Percentiles rank a stretch among this genome's conserved stretches.
phyloP scores from a whole-genome alignment of 768 basidiomycete genomes.

The Ramaria rubella region DNA sequence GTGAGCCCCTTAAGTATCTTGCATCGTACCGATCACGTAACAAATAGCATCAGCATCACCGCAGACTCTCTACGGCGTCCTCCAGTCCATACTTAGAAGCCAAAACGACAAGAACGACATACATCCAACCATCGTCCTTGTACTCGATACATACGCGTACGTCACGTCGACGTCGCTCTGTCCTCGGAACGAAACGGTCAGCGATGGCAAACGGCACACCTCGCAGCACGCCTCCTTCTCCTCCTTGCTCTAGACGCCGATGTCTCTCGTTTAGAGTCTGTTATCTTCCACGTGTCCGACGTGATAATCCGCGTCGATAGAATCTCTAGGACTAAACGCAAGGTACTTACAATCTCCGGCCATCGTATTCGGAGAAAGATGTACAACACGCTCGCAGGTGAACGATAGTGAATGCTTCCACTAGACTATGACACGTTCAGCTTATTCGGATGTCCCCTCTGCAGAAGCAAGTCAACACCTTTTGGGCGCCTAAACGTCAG shows the following conservation, averaged over 20 bases:
- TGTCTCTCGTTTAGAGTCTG: background rate
- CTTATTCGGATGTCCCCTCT: conserved; percentile 62
- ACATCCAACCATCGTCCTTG: conserved; percentile 25
- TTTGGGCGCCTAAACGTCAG: too few relatives aligned
- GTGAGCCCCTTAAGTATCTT: conserved; percentile 43
- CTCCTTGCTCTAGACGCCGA: conserved; percentile 22
- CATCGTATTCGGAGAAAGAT: conserved; percentile 55
- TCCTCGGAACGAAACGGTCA: conserved; percentile 21
- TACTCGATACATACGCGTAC: conserved; percentile 47
- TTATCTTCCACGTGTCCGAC: conserved; percentile 1
- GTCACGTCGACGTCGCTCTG: conserved; percentile 43
- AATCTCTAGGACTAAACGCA: background rate
- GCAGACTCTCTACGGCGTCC: background rate
- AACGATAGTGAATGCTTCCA: conserved; percentile 51
- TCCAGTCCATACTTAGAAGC: background rate
- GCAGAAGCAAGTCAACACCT: too few relatives aligned
- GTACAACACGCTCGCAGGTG: conserved; percentile 51
- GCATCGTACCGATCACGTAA: too few relatives aligned
- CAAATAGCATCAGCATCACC: too few relatives aligned
- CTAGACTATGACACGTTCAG: conserved; percentile 50
- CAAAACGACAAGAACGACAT: background rate
- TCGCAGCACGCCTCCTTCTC: conserved; percentile 29
- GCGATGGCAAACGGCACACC: conserved; percentile 32
- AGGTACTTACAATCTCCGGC: conserved; percentile 15
- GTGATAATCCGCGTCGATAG: background rate